Conservation (phyloP, 805 yeast genomes). For the Lachancea thermotolerans region DNA sequence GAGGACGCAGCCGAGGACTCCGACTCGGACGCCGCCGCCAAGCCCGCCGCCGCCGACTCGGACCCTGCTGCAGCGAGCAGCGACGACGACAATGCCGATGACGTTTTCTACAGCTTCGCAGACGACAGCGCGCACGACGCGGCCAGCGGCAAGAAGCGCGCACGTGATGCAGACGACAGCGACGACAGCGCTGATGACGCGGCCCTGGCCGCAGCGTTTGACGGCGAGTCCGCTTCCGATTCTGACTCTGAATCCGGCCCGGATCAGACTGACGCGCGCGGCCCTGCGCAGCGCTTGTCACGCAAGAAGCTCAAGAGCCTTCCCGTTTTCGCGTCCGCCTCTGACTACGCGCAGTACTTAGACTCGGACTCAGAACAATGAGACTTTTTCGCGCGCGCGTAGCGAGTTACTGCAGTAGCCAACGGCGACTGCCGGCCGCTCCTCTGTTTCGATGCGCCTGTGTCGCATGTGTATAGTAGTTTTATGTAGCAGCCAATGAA, state of each 20-base stretch:
- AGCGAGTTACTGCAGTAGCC: too few relatives aligned
- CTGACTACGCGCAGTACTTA: constrained; percentile 71
- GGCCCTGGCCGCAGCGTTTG: constrained; percentile 21
- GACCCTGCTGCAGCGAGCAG: constrained; percentile 33
- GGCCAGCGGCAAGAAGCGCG: constrained; percentile 28
- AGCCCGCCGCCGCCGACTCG: constrained; percentile 31
- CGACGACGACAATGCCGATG: constrained; percentile 33
- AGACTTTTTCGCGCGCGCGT: neutral
- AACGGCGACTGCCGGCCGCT: too few relatives aligned
- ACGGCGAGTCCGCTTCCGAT: constrained; percentile 4
- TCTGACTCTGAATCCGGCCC: constrained; percentile 9
- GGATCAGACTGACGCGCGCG: constrained; percentile 7
- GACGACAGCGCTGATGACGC: constrained; percentile 24
- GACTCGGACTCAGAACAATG: constrained; percentile 51
- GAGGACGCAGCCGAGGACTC: constrained; percentile 22
- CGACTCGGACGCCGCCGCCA: constrained; percentile 34
- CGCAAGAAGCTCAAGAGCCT: constrained; percentile 40
- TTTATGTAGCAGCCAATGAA: neutral
- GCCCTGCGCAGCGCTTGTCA: constrained; percentile 8
- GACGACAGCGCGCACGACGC: constrained; percentile 19
- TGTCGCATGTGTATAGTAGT: neutral
- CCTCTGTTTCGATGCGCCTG: too few relatives aligned
- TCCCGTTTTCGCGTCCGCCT: constrained; percentile 85
- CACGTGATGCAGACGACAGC: constrained; percentile 30
- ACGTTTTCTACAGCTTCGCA: constrained; percentile 26